Evolutionary conservation across 2,329 filamentous ascomycete genomes (phyloP), one percentile per base, ranked within the genome.

Genomic region (Cryphonectria japonica): DNA sequence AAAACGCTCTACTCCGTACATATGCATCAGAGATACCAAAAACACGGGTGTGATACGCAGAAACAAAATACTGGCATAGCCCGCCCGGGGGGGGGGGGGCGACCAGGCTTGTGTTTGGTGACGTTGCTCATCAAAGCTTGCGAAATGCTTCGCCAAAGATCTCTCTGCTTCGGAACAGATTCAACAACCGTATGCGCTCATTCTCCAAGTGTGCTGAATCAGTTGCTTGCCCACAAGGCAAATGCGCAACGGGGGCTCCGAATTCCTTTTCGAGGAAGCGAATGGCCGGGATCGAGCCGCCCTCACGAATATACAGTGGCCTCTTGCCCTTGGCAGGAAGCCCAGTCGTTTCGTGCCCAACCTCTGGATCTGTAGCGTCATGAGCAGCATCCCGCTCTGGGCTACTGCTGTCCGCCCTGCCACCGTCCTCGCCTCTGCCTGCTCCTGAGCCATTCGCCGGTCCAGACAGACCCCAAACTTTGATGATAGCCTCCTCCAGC

Each of bases 181-280:
- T 99, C 76, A 93, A 83, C 69, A 99, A 84, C 67, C 96, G 86
- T 80, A 99, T 84, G n/a, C 96, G 84, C 85, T 99, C 96, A 77
- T 99, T 98, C 78, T 97, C 93, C 81, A 99, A 82, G 87, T 99
- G 96, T 26, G 95, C 96, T 67, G 91, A 91, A 78, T 99, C 96
- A 76, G 93, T 98, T 16, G 95, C 94, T 81, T 98, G 95, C 0
- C 97, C 97, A 77, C 95, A 98, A 0, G 96, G 97, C 46, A 99
- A 82, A 80, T 98, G 95, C 0, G 95, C 95, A 0, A 96, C 95
- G 0, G 95, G 94, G 0, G 96, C 96, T 2, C 87, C 87, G 78
- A 98, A 98, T 77, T 97, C 94, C 82, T 97, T 97, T 80, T 98
- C 95, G 52, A 98, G 79, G 78, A 98, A 98, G 7, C 96, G 86